These are phyloP conservation scores for Globisporangium splendens DNA, from an alignment of 352 stramenopile genomes.

Conservation along the genomic window DNA sequence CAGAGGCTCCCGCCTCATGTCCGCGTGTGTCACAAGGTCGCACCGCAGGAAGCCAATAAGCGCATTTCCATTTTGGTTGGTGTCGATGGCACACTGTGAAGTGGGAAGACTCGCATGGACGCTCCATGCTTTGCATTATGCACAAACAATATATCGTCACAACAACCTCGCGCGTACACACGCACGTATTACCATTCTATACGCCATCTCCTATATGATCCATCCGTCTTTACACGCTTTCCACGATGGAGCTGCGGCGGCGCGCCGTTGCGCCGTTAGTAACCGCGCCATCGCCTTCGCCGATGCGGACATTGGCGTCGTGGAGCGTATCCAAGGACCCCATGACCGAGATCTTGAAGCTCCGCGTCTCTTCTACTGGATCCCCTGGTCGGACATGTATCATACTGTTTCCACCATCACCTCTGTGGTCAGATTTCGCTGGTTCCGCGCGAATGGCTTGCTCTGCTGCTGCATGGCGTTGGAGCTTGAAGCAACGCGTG, in stretches of 20 bases:
- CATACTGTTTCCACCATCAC: not conserved
- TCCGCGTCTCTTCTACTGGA: slow-evolving; percentile 3
- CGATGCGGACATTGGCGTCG: not conserved
- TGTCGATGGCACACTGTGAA: too few relatives aligned
- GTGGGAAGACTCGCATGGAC: too few relatives aligned
- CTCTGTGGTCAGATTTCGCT: not conserved
- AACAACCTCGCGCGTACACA: too few relatives aligned
- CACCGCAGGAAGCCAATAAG: too few relatives aligned
- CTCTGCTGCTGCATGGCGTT: not conserved
- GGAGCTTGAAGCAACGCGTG: not conserved
- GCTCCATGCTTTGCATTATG: too few relatives aligned
- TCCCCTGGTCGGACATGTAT: not conserved
- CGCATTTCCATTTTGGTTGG: too few relatives aligned
- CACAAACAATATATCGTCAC: too few relatives aligned
- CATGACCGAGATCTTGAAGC: not conserved
- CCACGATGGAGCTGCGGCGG: not conserved
- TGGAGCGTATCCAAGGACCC: not conserved
- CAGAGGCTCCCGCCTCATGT: not conserved
- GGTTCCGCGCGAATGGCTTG: not conserved
- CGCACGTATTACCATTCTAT: too few relatives aligned
- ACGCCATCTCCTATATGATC: too few relatives aligned
- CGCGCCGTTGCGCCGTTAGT: not conserved
- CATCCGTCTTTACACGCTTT: not conserved
- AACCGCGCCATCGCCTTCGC: too few relatives aligned
- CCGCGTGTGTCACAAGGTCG: not conserved